Evolutionary conservation across 176 grass and related monocot genomes (phyloP).

Genomic region (Tillandsia fasciculata): DNA sequence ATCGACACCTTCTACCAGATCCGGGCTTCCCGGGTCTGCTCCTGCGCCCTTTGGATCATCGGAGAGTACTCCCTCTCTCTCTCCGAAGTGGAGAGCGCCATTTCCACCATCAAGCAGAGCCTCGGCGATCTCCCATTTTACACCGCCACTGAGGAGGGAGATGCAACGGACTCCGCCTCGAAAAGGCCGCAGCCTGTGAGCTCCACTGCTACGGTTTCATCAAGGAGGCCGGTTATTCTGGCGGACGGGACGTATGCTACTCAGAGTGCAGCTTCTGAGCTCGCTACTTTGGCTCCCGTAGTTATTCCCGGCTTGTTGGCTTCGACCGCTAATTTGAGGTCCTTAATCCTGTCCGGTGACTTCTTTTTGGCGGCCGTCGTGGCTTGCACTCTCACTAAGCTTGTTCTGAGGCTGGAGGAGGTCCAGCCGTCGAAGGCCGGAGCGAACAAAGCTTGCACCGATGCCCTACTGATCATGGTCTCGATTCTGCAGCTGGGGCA

Average conservation of each 20-base stretch:
- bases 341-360: constrained; percentile 56
- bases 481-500: constrained; percentile 46
- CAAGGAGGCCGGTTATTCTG: constrained; percentile 48
- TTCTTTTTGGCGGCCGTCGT: constrained; percentile 47
- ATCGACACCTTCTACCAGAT: constrained; percentile 72
- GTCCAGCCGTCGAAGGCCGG: constrained; percentile 46
- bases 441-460: constrained; percentile 43
- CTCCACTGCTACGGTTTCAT: constrained; percentile 41
- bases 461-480: constrained; percentile 40
- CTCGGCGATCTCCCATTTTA: constrained; percentile 55
- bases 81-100: constrained; percentile 53
- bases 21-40: constrained; percentile 48
- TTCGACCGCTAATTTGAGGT: constrained; percentile 41
- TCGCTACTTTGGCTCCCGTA: constrained; percentile 31
- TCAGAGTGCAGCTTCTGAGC: constrained; percentile 54
- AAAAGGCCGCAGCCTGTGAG: constrained; percentile 26
- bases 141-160: constrained; percentile 51
- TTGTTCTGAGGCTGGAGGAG: constrained; percentile 62
- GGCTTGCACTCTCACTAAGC: constrained; percentile 40
- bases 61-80: constrained; percentile 60
- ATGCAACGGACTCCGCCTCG: constrained; percentile 21
- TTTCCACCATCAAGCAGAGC: constrained; percentile 58
- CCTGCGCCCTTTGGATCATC: constrained; percentile 56
- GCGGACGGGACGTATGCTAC: constrained; percentile 64
- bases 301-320: constrained; percentile 28